phyloP scores from a whole-genome alignment of 306 rosid species.

The Glycine soja region DNA sequence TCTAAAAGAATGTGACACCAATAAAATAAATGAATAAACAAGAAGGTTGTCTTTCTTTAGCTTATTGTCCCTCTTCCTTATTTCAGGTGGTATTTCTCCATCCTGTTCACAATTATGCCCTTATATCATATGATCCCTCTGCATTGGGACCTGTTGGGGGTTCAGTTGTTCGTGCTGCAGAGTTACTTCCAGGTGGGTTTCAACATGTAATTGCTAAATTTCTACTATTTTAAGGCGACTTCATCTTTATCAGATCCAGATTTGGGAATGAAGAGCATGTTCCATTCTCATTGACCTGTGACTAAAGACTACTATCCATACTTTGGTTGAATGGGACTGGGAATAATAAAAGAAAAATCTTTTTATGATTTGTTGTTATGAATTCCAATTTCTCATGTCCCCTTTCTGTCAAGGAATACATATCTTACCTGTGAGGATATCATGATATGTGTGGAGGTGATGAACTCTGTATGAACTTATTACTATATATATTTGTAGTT shows the following conservation, averaged over 20 bases:
- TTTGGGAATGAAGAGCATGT: slow-evolving; percentile 31
- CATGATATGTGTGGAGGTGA: neutral
- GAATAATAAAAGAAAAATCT: neutral
- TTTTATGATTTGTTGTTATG: slow-evolving; percentile 15
- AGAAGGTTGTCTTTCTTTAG: neutral
- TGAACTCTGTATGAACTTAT: slow-evolving; percentile 31
- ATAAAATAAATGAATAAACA: slow-evolving; percentile 39
- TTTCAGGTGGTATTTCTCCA: slow-evolving; percentile 93
- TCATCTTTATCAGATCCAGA: neutral
- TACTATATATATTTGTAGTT: neutral
- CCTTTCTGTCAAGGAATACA: slow-evolving; percentile 33
- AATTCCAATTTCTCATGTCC: slow-evolving; percentile 27
- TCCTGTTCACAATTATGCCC: slow-evolving; percentile 95
- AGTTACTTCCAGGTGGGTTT: slow-evolving; percentile 84
- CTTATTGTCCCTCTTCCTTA: slow-evolving; percentile 32
- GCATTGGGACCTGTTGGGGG: slow-evolving; percentile 88
- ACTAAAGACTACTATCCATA: slow-evolving; percentile 9
- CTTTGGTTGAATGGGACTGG: slow-evolving; percentile 9
- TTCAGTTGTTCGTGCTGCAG: slow-evolving; percentile 84
- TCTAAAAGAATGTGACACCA: slow-evolving; percentile 11
- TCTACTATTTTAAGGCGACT: slow-evolving; percentile 11
- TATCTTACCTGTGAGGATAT: neutral
- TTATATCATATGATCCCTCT: slow-evolving; percentile 91
- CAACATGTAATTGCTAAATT: slow-evolving; percentile 10
- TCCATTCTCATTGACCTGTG: slow-evolving; percentile 3